phyloP scores from a whole-genome alignment of 2,329 filamentous ascomycete genomes.

The Tricladium varicosporioides region DNA sequence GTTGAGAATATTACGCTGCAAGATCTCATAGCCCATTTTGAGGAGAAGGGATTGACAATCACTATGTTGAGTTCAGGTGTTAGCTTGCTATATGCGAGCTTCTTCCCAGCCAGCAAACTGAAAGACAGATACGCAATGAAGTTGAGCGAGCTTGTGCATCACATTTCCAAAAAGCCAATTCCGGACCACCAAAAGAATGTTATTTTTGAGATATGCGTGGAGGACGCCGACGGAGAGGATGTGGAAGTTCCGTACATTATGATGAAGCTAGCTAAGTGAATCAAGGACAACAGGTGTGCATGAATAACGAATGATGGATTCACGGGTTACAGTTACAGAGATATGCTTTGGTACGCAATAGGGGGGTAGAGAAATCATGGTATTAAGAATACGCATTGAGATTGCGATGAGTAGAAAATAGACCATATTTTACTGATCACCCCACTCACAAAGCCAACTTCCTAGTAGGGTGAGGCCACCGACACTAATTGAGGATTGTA shows the following conservation, averaged over 20 bases:
- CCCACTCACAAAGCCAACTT: too few relatives aligned
- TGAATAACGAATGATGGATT: conserved; percentile 14
- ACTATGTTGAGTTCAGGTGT: conserved; percentile 98
- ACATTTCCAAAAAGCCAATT: conserved; percentile 87
- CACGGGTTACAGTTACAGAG: neutral
- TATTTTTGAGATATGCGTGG: conserved; percentile 93
- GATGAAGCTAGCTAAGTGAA: conserved; percentile 55
- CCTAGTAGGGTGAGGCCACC: too few relatives aligned
- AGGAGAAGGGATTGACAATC: conserved; percentile 75
- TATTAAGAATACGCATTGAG: neutral
- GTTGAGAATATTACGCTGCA: conserved; percentile 79
- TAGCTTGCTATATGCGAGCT: conserved; percentile 88
- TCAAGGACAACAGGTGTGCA: conserved; percentile 7
- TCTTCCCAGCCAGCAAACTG: conserved; percentile 75
- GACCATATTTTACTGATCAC: too few relatives aligned
- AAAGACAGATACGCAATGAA: conserved; percentile 82
- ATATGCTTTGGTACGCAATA: conserved; percentile 11
- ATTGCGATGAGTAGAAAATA: too few relatives aligned
- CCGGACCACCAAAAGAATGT: conserved; percentile 91
- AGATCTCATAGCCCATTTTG: conserved; percentile 81
- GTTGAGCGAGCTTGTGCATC: conserved; percentile 83
- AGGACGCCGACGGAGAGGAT: conserved; percentile 86
- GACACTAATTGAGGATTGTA: too few relatives aligned
- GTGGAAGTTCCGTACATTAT: conserved; percentile 97
- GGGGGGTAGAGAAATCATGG: conserved; percentile 12